Percentiles rank a stretch among this genome's conserved stretches.
These are phyloP conservation scores for Eutrema yunnanense DNA, from an alignment of 345 rosid genomes.

Conservation along the genomic window DNA sequence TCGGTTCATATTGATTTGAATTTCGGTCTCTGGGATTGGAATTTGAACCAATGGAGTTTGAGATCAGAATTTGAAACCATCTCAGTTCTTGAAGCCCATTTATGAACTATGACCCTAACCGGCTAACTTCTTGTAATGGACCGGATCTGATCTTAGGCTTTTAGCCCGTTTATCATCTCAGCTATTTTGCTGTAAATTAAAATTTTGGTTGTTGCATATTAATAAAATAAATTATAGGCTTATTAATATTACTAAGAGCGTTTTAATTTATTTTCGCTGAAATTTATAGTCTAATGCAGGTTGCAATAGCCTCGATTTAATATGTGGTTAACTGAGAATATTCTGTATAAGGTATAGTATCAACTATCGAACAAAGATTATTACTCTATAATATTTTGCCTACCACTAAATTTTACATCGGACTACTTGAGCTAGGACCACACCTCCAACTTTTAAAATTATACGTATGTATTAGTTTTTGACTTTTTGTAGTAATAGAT, in stretches of 20 bases:
- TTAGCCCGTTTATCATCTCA: neutral
- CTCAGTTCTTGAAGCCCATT: neutral
- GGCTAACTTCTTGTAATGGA: neutral
- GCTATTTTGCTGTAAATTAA: neutral
- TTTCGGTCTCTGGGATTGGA: neutral
- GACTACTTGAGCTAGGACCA: conserved; percentile 16
- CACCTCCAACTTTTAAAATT: neutral
- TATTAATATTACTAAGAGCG: neutral
- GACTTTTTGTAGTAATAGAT: neutral
- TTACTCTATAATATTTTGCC: neutral
- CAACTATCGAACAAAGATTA: neutral
- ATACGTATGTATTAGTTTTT: neutral
- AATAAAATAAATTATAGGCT: neutral
- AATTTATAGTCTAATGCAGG: neutral
- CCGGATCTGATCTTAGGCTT: neutral
- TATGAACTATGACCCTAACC: neutral
- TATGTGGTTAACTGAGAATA: conserved; percentile 9
- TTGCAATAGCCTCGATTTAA: neutral
- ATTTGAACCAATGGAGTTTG: neutral
- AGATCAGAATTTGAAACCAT: neutral
- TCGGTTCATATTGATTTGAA: neutral
- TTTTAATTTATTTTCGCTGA: neutral
- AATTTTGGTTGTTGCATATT: neutral
- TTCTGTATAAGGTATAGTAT: neutral
- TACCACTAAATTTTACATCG: conserved; percentile 7